phyloP scores from a whole-genome alignment of 2,329 filamentous ascomycete species.

The Xylariales sp. region DNA sequence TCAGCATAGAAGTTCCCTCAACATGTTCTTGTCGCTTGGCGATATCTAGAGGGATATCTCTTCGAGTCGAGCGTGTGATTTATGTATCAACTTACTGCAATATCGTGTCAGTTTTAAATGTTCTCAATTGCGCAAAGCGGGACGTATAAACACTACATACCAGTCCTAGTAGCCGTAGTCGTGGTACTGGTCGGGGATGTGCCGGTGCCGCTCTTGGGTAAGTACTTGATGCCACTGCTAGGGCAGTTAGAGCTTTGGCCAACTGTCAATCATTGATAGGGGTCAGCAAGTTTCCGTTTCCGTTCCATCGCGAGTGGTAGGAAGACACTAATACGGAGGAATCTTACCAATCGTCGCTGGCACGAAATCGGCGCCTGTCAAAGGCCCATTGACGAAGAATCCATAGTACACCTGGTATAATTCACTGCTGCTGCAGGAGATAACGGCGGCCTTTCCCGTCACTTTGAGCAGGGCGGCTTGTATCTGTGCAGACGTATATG shows the following conservation, averaged over 20 bases:
- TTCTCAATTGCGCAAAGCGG: not conserved
- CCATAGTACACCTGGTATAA: constrained; percentile 70
- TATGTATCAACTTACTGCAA: constrained; percentile 21
- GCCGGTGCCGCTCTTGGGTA: constrained; percentile 61
- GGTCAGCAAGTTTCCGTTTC: constrained; percentile 7
- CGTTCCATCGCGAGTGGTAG: too few species aligned
- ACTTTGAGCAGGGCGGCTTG: constrained; percentile 66
- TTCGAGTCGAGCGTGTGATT: not conserved
- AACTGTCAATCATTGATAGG: constrained; percentile 54
- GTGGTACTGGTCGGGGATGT: constrained; percentile 47
- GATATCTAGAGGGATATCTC: not conserved
- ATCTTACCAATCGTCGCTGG: constrained; percentile 52
- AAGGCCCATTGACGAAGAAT: constrained; percentile 68
- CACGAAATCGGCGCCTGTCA: constrained; percentile 71
- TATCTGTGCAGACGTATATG: constrained; percentile 70
- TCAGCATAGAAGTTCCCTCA: constrained; percentile 20
- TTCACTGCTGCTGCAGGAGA: constrained; percentile 63
- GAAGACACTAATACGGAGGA: too few species aligned
- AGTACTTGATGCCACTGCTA: constrained; percentile 70
- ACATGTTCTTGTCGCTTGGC: constrained; percentile 43
- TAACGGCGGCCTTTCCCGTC: constrained; percentile 64
- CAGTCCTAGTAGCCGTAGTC: constrained; percentile 49
- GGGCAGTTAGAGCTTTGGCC: constrained; percentile 73
- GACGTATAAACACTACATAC: constrained; percentile 16
- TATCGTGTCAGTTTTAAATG: constrained; percentile 4